Conservation (phyloP, 306 rosid genomes). For the Lagenaria siceraria region DNA sequence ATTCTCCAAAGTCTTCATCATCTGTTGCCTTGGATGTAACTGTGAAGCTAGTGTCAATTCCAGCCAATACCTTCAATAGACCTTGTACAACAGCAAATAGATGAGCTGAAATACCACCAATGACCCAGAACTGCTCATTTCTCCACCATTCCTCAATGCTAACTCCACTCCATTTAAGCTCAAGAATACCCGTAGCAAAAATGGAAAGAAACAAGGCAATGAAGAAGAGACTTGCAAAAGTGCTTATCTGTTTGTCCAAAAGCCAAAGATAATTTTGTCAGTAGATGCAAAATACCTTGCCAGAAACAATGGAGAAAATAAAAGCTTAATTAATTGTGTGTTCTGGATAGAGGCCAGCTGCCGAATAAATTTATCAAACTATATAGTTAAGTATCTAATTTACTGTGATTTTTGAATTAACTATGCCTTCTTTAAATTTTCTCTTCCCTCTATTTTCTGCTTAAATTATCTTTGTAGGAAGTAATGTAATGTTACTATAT, state of each 20-base stretch:
- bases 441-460: background rate
- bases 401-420: background rate
- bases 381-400: background rate
- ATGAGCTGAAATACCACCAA: conserved; percentile 90
- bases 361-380: background rate
- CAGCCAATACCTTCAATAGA: conserved; percentile 81
- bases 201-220: conserved; percentile 73
- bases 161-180: conserved; percentile 96
- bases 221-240: conserved; percentile 72
- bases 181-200: conserved; percentile 82
- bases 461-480: background rate
- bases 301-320: background rate
- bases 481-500: background rate
- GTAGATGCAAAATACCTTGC: background rate
- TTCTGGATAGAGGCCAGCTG: background rate
- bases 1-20: conserved; percentile 79
- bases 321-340: background rate
- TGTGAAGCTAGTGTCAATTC: conserved; percentile 79
- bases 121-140: conserved; percentile 98
- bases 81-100: conserved; percentile 91
- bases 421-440: background rate
- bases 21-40: conserved; percentile 89
- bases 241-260: conserved; percentile 67
- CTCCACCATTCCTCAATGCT: conserved; percentile 99
- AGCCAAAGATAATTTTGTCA: background rate